Conservation (phyloP, 2,329 filamentous ascomycete genomes). For the Didymellaceae sp. region DNA sequence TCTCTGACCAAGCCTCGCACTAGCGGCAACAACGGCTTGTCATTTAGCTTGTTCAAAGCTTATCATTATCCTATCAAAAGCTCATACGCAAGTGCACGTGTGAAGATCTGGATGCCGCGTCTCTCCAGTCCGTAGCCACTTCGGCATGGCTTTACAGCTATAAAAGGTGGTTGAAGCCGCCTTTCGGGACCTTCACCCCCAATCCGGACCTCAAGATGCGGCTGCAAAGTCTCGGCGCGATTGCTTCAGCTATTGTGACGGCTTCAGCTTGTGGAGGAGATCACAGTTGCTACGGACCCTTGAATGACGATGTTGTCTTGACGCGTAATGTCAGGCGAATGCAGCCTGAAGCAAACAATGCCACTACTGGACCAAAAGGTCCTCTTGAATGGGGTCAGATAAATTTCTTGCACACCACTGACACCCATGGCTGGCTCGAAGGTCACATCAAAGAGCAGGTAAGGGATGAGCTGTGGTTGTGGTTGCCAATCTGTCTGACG, state of each 20-base stretch:
- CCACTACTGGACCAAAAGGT: constrained; percentile 44
- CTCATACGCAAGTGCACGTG: constrained; percentile 26
- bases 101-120: constrained; percentile 7
- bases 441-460: constrained; percentile 64
- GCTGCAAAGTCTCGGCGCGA: constrained; percentile 7
- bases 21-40: constrained; percentile 18
- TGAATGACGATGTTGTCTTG: constrained; percentile 48
- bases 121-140: background rate
- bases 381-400: constrained; percentile 68
- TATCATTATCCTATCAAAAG: constrained; percentile 23
- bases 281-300: constrained; percentile 49
- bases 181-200: background rate
- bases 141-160: constrained; percentile 4
- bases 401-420: constrained; percentile 71
- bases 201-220: constrained; percentile 19
- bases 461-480: background rate
- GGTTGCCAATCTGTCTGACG: background rate
- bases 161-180: constrained; percentile 1
- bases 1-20: constrained; percentile 25
- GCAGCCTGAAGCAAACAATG: constrained; percentile 54
- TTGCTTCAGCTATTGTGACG: constrained; percentile 17
- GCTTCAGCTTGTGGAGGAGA: constrained; percentile 40
- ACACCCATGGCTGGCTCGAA: constrained; percentile 68
- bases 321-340: constrained; percentile 52
- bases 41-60: constrained; percentile 26